Evolutionary conservation across 257 asterid species (phyloP).

Genomic region (Galeopsis tetrahit): DNA sequence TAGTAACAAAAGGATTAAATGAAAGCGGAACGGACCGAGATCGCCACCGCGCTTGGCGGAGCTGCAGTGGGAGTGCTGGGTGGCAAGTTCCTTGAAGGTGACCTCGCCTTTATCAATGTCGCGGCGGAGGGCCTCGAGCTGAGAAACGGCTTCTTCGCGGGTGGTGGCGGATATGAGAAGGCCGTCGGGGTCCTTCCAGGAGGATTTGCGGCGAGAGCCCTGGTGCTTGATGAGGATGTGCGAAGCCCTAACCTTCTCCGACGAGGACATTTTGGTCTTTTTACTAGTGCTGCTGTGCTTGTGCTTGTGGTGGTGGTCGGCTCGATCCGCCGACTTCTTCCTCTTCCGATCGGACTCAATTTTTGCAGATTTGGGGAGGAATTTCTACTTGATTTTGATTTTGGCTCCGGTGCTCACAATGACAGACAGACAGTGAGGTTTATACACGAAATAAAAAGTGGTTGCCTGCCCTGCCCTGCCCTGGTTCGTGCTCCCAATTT

Average conservation of each 20-base stretch:
- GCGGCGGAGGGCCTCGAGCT: conserved; percentile 63
- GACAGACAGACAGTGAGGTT: not conserved
- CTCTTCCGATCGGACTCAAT: conserved; percentile 87
- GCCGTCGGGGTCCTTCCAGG: conserved; percentile 99
- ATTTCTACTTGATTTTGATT: not conserved
- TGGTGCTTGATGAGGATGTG: conserved; percentile 94
- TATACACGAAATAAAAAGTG: not conserved
- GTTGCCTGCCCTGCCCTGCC: too few species aligned
- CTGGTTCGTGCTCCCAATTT: too few species aligned
- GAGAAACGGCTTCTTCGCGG: conserved; percentile 74
- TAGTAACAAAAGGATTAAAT: not conserved
- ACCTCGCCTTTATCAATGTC: conserved; percentile 72
- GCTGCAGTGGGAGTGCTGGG: conserved; percentile 76
- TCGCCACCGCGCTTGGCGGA: conserved; percentile 99
- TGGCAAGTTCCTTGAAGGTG: conserved; percentile 74
- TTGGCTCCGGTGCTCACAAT: not conserved
- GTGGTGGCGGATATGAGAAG: conserved; percentile 70
- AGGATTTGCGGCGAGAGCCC: conserved; percentile 91
- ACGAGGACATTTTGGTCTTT: conserved; percentile 71
- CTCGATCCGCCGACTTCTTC: conserved; percentile 65
- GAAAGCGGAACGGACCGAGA: conserved; percentile 60
- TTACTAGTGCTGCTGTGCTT: conserved; percentile 45
- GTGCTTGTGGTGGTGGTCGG: conserved; percentile 40
- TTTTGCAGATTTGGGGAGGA: conserved; percentile 40
- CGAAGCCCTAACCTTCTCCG: conserved; percentile 86